Percentiles rank a stretch among this genome's conserved stretches.
phyloP scores from a whole-genome alignment of 371 early-diverging fungal genomes.

The Mortierella sp. region DNA sequence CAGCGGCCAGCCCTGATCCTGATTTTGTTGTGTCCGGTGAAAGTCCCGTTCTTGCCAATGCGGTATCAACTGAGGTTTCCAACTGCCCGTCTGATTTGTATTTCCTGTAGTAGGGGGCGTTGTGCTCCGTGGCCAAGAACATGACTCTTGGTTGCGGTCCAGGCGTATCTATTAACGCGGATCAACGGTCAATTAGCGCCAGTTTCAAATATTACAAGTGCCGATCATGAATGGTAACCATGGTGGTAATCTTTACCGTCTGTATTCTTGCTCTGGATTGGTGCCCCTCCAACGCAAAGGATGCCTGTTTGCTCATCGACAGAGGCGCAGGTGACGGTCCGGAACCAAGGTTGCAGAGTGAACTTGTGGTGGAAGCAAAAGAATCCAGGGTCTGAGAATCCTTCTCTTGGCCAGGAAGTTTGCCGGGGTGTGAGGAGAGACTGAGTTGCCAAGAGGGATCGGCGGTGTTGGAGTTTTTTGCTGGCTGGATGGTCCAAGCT shows the following conservation, averaged over 20 bases:
- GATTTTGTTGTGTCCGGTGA: neutral
- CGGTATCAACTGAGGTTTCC: slow-evolving; percentile 14
- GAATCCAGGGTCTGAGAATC: slow-evolving; percentile 57
- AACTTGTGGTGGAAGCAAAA: slow-evolving; percentile 59
- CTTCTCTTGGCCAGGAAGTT: slow-evolving; percentile 45
- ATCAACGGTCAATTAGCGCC: slow-evolving; percentile 11
- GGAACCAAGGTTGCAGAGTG: slow-evolving; percentile 51
- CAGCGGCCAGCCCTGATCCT: slow-evolving; percentile 27
- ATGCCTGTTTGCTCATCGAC: slow-evolving; percentile 46
- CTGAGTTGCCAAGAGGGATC: slow-evolving; percentile 39
- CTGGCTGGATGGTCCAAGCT: slow-evolving; percentile 12
- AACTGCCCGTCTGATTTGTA: slow-evolving; percentile 22
- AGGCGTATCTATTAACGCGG: neutral
- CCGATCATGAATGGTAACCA: neutral
- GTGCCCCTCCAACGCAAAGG: slow-evolving; percentile 59
- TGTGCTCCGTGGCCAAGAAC: slow-evolving; percentile 30
- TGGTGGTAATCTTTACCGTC: slow-evolving; percentile 10
- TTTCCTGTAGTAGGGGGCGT: slow-evolving; percentile 34
- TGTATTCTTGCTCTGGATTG: slow-evolving; percentile 12
- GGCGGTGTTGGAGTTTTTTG: slow-evolving; percentile 29
- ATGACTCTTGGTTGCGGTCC: slow-evolving; percentile 21
- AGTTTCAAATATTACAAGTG: neutral
- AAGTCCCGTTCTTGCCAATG: neutral
- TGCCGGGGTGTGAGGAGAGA: slow-evolving; percentile 31
- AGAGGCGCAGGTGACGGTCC: slow-evolving; percentile 57